A percentile compares a stretch with the other conserved stretches of the same genome.
phyloP scores from a whole-genome alignment of 2,329 filamentous ascomycete species.

The Nannizziopsis barbatae region DNA sequence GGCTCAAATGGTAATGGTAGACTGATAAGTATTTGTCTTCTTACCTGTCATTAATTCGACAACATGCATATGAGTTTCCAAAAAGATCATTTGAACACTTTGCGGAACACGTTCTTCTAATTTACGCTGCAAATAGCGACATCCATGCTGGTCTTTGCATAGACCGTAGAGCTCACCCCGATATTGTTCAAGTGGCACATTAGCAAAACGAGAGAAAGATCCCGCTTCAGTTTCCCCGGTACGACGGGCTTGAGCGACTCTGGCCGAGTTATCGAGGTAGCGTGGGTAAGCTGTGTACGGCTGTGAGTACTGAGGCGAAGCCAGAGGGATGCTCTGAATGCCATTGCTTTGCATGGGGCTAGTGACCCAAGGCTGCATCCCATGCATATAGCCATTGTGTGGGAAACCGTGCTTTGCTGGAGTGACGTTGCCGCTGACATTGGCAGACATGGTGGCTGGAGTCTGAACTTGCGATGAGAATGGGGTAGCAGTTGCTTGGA shows the following conservation, averaged over 20 bases:
- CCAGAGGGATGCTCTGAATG: slow-evolving; percentile 33
- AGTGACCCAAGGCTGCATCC: slow-evolving; percentile 46
- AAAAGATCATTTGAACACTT: slow-evolving; percentile 83
- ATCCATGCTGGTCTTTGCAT: slow-evolving; percentile 97
- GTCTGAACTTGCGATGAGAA: slow-evolving; percentile 56
- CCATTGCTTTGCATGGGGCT: slow-evolving; percentile 29
- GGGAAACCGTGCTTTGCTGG: slow-evolving; percentile 29
- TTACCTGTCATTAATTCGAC: slow-evolving; percentile 84
- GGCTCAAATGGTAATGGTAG: neutral
- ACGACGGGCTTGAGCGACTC: slow-evolving; percentile 62
- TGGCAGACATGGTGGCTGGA: slow-evolving; percentile 22
- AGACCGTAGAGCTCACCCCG: slow-evolving; percentile 74
- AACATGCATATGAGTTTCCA: slow-evolving; percentile 85
- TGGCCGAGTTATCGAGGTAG: slow-evolving; percentile 62
- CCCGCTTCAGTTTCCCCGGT: slow-evolving; percentile 38
- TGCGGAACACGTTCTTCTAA: slow-evolving; percentile 78
- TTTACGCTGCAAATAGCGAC: slow-evolving; percentile 93
- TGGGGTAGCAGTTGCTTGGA: slow-evolving; percentile 68
- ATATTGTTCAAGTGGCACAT: slow-evolving; percentile 69
- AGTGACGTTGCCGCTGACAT: slow-evolving; percentile 18
- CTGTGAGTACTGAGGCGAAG: slow-evolving; percentile 42
- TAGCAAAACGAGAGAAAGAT: slow-evolving; percentile 67
- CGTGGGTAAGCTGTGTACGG: slow-evolving; percentile 32
- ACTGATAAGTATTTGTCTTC: slow-evolving; percentile 8
- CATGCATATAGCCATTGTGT: slow-evolving; percentile 42